Conservation (phyloP, 805 yeast species). For the Wickerhamomyces bovis region DNA sequence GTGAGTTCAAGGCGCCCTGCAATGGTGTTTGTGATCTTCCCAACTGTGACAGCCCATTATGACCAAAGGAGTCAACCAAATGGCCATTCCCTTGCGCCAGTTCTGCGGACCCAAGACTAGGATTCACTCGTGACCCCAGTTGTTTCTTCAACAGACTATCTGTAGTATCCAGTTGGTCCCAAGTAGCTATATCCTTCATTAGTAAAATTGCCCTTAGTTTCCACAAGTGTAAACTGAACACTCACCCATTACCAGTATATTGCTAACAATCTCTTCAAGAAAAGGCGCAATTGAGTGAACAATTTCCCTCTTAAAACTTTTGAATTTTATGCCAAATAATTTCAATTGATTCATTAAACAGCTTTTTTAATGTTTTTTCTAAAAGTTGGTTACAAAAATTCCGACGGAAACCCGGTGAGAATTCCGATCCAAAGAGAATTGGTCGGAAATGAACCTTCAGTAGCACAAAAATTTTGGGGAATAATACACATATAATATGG, state of each 20-base stretch:
- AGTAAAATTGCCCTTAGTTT: not conserved
- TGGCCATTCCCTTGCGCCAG: conserved; percentile 1
- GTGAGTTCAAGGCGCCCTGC: conserved; percentile 12
- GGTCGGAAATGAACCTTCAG: not conserved
- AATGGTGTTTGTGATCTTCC: conserved; percentile 13
- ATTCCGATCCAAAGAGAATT: not conserved
- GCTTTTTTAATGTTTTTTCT: too few relatives aligned
- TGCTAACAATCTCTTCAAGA: not conserved
- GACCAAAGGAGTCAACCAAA: not conserved
- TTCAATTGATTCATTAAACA: not conserved
- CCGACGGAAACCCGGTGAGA: not conserved
- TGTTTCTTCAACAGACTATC: conserved; percentile 6
- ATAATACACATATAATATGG: too few relatives aligned
- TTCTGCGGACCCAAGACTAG: not conserved
- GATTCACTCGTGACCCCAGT: conserved; percentile 1
- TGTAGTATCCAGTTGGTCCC: conserved; percentile 12
- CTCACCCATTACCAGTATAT: not conserved
- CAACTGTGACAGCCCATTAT: conserved; percentile 1
- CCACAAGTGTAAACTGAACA: not conserved
- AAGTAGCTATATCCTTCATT: conserved; percentile 2
- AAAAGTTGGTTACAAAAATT: too few relatives aligned
- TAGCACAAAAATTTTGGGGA: too few relatives aligned
- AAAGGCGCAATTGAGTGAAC: not conserved
- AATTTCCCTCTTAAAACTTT: not conserved
- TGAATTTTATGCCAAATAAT: too few relatives aligned